A percentile compares a stretch with the other conserved stretches of the same genome.
Evolutionary conservation across 2,329 filamentous ascomycete species (phyloP).

Genomic region (Tricladium varicosporioides): DNA sequence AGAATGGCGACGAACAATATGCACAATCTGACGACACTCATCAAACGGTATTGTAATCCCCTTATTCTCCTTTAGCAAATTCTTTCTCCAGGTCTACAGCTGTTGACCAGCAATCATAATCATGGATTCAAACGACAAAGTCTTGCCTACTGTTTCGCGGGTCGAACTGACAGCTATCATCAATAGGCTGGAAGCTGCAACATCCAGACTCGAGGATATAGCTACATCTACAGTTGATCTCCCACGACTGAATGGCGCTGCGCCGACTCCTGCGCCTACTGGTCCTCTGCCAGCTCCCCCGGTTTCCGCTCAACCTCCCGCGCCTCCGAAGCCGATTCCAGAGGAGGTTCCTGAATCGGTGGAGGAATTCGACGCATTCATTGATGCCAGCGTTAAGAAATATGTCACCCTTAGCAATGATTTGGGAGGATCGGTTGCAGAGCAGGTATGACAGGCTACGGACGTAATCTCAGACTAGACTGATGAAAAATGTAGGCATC

Average conservation of each 20-base stretch:
- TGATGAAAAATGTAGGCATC: slow-evolving; percentile 41
- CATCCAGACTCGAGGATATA: slow-evolving; percentile 93
- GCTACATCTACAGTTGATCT: slow-evolving; percentile 70
- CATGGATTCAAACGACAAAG: slow-evolving; percentile 16
- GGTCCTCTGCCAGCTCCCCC: slow-evolving; percentile 32
- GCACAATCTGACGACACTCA: slow-evolving; percentile 95
- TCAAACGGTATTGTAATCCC: slow-evolving; percentile 76
- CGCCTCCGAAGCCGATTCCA: slow-evolving; percentile 40
- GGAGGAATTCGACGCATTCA: slow-evolving; percentile 81
- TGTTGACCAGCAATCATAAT: slow-evolving; percentile 18
- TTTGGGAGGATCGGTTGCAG: slow-evolving; percentile 72
- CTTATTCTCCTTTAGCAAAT: slow-evolving; percentile 17
- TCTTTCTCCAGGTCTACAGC: slow-evolving; percentile 5
- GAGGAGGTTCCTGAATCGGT: slow-evolving; percentile 71
- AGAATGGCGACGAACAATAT: slow-evolving; percentile 78
- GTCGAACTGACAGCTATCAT: slow-evolving; percentile 34
- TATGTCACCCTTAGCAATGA: slow-evolving; percentile 77
- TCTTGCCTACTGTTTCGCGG: slow-evolving; percentile 23
- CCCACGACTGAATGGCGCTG: slow-evolving; percentile 47
- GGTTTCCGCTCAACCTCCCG: slow-evolving; percentile 43
- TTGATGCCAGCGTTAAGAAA: slow-evolving; percentile 69
- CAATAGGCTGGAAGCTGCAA: slow-evolving; percentile 89
- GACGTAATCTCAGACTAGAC: not conserved
- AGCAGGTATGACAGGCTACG: slow-evolving; percentile 60
- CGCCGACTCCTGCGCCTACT: slow-evolving; percentile 37